Conservation (phyloP, 2,329 filamentous ascomycete species). For the Paraphaeosphaeria minitans region DNA sequence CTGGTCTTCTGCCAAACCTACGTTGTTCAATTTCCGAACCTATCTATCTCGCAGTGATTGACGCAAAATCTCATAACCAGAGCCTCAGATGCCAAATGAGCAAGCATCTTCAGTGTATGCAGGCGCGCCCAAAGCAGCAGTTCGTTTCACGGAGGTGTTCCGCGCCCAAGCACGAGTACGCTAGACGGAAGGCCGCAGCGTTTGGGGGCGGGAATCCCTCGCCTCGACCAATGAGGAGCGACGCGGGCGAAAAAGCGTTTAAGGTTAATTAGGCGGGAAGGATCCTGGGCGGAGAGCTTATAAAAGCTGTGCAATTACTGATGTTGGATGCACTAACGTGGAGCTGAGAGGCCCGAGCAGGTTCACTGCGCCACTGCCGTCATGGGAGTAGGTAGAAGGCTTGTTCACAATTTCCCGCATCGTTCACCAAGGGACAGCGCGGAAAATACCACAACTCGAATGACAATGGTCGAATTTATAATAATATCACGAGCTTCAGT, state of each 20-base stretch:
- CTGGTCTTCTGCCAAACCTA: background rate
- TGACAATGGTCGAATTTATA: too few species aligned
- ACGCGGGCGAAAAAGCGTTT: background rate
- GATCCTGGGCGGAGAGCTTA: background rate
- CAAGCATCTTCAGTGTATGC: background rate
- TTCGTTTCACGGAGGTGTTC: slow-evolving; percentile 1
- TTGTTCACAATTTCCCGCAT: too few species aligned
- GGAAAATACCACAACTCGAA: too few species aligned
- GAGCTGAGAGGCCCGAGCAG: too few species aligned
- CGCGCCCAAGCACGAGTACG: background rate
- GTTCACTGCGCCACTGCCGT: too few species aligned
- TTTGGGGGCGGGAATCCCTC: background rate
- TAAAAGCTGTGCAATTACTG: background rate
- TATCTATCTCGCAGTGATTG: background rate
- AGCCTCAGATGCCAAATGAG: background rate
- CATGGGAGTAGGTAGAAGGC: too few species aligned
- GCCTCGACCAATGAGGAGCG: background rate
- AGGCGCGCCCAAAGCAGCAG: background rate
- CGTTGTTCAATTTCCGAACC: background rate
- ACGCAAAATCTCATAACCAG: background rate
- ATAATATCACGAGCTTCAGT: too few species aligned
- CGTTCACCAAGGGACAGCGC: too few species aligned
- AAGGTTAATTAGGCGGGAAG: background rate
- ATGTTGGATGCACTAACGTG: background rate
- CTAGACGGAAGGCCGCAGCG: background rate